Percentiles rank a stretch among this genome's conserved stretches.
Evolutionary conservation across 192 early-diverging fungal species (phyloP).

Genomic region (Backusella parvicylindrica): DNA sequence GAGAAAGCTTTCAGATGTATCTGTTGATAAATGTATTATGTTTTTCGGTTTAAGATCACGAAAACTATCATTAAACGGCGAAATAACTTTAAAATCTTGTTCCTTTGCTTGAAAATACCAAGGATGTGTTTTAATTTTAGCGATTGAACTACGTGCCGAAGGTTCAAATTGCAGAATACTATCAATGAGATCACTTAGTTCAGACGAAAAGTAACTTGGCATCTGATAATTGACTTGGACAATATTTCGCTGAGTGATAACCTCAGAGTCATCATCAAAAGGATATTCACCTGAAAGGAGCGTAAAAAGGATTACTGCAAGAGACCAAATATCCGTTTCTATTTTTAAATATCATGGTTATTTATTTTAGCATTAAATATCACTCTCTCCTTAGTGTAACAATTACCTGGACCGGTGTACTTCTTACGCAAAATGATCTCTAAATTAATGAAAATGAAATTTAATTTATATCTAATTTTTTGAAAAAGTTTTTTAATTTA

Average conservation of each 20-base stretch:
- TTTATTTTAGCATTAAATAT: neutral
- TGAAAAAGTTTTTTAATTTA: slow-evolving; percentile 16
- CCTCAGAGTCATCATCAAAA: slow-evolving; percentile 79
- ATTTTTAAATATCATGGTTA: slow-evolving; percentile 36
- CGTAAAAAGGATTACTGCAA: slow-evolving; percentile 89
- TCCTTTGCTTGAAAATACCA: slow-evolving; percentile 37
- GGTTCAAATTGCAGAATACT: slow-evolving; percentile 68
- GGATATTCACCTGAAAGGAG: slow-evolving; percentile 77
- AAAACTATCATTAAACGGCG: neutral
- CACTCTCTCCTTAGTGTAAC: neutral
- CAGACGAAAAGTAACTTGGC: slow-evolving; percentile 57
- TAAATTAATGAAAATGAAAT: slow-evolving; percentile 19
- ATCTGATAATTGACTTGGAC: slow-evolving; percentile 68
- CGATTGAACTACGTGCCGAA: slow-evolving; percentile 54
- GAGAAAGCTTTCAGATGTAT: neutral
- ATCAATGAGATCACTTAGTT: slow-evolving; percentile 57
- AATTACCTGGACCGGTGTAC: slow-evolving; percentile 69
- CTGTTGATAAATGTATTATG: neutral
- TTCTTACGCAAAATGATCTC: slow-evolving; percentile 73
- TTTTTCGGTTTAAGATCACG: neutral
- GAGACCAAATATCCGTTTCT: slow-evolving; percentile 89
- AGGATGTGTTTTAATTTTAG: slow-evolving; percentile 60
- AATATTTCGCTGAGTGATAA: slow-evolving; percentile 64
- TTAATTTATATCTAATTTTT: neutral
- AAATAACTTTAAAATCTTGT: slow-evolving; percentile 15